Conservation (phyloP, 73 alveolate genomes). For the Paramecium tetraurelia region DNA sequence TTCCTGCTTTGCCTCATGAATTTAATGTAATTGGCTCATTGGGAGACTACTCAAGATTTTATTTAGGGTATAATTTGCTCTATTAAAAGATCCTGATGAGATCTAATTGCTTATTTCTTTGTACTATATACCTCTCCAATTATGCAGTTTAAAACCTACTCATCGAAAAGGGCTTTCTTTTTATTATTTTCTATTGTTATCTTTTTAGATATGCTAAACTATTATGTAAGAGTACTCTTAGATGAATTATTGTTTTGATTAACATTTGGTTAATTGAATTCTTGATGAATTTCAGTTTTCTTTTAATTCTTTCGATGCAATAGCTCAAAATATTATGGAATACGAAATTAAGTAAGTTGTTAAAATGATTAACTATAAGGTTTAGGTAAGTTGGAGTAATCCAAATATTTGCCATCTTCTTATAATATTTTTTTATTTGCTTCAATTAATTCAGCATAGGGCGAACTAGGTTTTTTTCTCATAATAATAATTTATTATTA, state of each 20-base stretch:
- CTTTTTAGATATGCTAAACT: neutral
- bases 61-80: neutral
- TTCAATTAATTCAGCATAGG: neutral
- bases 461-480: conserved; percentile 28
- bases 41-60: neutral
- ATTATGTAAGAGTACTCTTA: neutral
- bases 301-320: neutral
- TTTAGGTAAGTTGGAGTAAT: neutral
- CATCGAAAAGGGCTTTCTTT: conserved; percentile 14
- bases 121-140: neutral
- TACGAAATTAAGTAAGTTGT: neutral
- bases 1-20: neutral
- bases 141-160: neutral
- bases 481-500: neutral
- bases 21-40: neutral
- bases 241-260: neutral
- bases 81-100: neutral
- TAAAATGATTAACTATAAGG: neutral
- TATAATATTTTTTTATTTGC: neutral
- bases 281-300: neutral
- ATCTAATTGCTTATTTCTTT: neutral
- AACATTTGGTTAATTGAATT: neutral
- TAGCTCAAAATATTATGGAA: neutral
- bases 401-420: conserved; percentile 18
- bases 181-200: neutral